phyloP scores from a whole-genome alignment of 495 filamentous ascomycete species.

The Aspergillus sclerotiicarbonarius region DNA sequence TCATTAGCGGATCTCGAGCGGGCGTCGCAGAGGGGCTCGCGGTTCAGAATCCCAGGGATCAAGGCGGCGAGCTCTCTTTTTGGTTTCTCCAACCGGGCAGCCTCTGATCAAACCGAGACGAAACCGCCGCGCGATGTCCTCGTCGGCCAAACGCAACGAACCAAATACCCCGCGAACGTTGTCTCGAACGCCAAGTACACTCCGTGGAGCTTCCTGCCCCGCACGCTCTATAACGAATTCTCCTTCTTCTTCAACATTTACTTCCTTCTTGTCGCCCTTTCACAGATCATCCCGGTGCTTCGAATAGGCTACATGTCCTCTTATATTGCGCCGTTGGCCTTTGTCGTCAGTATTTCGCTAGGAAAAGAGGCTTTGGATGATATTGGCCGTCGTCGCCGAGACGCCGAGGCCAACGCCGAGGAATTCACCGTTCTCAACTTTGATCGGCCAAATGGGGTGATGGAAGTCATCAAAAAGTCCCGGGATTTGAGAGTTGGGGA shows the following conservation, averaged over 20 bases:
- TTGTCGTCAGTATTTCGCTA: constrained; percentile 86
- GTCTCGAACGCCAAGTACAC: constrained; percentile 98
- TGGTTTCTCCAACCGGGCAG: constrained; percentile 10
- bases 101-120: constrained; percentile 23
- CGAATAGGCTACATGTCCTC: constrained; percentile 93
- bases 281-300: constrained; percentile 83
- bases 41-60: constrained; percentile 33
- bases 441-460: constrained; percentile 27
- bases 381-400: constrained; percentile 76
- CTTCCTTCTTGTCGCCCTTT: constrained; percentile 91
- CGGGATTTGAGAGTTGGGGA: constrained; percentile 94
- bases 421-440: constrained; percentile 78
- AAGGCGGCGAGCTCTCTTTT: constrained; percentile 24
- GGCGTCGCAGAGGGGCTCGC: constrained; percentile 23
- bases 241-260: constrained; percentile 99
- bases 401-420: constrained; percentile 93
- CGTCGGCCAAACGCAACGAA: constrained; percentile 40
- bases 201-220: constrained; percentile 88
- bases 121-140: constrained; percentile 43
- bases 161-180: constrained; percentile 63
- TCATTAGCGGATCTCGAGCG: constrained; percentile 29
- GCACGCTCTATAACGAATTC: constrained; percentile 97
- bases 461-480: constrained; percentile 73
- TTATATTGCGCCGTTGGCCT: constrained; percentile 88
- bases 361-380: constrained; percentile 97